Conservation (phyloP, 73 alveolate genomes). For the Paramecium primaurelia region DNA sequence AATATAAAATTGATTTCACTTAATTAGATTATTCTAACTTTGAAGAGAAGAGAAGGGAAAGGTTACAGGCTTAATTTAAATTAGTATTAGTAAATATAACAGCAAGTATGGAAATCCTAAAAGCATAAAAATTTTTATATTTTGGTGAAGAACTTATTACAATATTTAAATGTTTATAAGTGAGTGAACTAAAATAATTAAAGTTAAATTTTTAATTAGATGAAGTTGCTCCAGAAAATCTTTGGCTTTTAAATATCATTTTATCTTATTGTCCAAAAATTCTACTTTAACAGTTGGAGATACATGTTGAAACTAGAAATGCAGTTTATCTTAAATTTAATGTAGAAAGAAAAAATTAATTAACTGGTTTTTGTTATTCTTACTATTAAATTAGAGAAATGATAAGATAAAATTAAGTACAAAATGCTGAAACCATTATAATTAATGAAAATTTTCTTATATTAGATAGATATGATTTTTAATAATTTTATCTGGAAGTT, state of each 20-base stretch:
- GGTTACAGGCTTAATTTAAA: not conserved
- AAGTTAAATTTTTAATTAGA: not conserved
- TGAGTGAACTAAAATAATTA: not conserved
- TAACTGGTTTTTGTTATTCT: not conserved
- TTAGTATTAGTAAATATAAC: not conserved
- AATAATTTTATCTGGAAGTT: not conserved
- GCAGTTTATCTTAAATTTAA: not conserved
- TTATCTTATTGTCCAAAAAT: not conserved
- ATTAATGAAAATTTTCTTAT: not conserved
- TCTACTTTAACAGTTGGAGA: not conserved
- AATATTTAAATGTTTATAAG: not conserved
- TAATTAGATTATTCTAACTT: not conserved
- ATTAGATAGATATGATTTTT: not conserved
- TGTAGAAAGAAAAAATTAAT: not conserved
- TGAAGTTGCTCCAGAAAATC: not conserved
- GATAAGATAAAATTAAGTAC: not conserved
- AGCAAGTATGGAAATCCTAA: not conserved
- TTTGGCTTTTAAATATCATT: not conserved
- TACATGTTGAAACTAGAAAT: not conserved
- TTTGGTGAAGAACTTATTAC: not conserved
- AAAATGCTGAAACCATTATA: not conserved
- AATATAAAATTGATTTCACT: not conserved
- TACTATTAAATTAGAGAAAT: not conserved
- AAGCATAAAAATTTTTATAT: not conserved
- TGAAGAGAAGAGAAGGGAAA: not conserved